A percentile compares a stretch with the other conserved stretches of the same genome.
These are phyloP conservation scores for Ichthyophthirius multifiliis DNA, from an alignment of 169 alveolate genomes.

Conservation along the genomic window DNA sequence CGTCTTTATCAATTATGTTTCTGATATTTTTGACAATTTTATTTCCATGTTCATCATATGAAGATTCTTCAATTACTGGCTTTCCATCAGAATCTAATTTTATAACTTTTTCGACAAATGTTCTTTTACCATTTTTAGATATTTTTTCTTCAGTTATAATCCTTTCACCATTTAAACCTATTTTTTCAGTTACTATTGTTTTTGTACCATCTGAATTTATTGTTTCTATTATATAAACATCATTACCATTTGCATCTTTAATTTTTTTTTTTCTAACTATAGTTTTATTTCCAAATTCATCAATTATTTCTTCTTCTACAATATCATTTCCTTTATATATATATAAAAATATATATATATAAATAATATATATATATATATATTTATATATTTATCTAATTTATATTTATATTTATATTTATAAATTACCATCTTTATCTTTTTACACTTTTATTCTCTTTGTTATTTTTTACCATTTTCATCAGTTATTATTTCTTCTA, in stretches of 20 bases:
- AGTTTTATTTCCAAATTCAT: conserved; percentile 27
- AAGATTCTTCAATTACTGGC: conserved; percentile 17
- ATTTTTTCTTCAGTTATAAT: conserved; percentile 22
- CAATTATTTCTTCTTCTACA: conserved; percentile 36
- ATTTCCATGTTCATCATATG: conserved; percentile 33
- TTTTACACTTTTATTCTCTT: conserved; percentile 25
- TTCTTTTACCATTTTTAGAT: conserved; percentile 20
- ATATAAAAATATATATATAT: too few species aligned
- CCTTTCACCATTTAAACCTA: conserved; percentile 6
- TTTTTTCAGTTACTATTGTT: conserved; percentile 16
- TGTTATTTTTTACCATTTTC: conserved; percentile 29
- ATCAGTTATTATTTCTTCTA: conserved; percentile 36
- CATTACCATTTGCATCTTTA: conserved; percentile 35
- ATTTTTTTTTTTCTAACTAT: conserved; percentile 24
- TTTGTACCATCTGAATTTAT: conserved; percentile 36
- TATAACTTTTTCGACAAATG: conserved; percentile 23
- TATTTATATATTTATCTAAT: neutral
- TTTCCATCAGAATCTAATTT: conserved; percentile 23
- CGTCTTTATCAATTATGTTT: conserved; percentile 15
- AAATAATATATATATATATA: too few species aligned
- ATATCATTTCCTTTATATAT: conserved; percentile 16
- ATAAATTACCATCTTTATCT: conserved; percentile 32
- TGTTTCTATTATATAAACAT: conserved; percentile 20
- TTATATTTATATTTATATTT: neutral
- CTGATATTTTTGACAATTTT: conserved; percentile 16